phyloP scores from a whole-genome alignment of 208 protist genomes.

The Acanthamoeba rhysodes region DNA sequence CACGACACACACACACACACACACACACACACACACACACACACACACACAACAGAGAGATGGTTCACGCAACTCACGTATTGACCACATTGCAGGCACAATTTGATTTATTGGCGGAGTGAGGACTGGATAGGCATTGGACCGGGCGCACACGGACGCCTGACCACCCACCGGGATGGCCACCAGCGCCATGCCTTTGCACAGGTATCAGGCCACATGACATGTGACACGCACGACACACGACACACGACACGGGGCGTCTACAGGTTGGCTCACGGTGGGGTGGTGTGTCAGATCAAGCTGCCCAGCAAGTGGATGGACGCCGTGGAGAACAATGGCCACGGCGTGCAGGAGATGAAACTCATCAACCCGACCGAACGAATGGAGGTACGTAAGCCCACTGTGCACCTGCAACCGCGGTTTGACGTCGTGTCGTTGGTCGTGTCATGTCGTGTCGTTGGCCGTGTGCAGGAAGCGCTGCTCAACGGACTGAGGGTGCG shows the following conservation, averaged over 20 bases:
- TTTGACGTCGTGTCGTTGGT: no score
- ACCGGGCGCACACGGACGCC: conserved; percentile 72
- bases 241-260: neutral
- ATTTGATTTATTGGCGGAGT: conserved; percentile 81
- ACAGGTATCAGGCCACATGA: neutral
- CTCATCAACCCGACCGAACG: conserved; percentile 26
- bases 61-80: neutral
- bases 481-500: conserved; percentile 72
- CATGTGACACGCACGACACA: no score
- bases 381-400: neutral
- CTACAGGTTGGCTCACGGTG: neutral
- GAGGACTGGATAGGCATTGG: conserved; percentile 83
- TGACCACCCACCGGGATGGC: neutral
- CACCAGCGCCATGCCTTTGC: neutral
- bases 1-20: no score
- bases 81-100: conserved; percentile 53
- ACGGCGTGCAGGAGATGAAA: conserved; percentile 10
- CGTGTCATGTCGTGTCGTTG: no score
- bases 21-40: no score
- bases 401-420: neutral
- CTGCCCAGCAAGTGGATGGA: neutral
- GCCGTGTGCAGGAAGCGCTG: conserved; percentile 54
- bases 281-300: neutral
- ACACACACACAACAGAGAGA: no score
- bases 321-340: neutral